Evolutionary conservation across 441 rosid species (phyloP).

Genomic region (Pelargonium fulgidum): DNA sequence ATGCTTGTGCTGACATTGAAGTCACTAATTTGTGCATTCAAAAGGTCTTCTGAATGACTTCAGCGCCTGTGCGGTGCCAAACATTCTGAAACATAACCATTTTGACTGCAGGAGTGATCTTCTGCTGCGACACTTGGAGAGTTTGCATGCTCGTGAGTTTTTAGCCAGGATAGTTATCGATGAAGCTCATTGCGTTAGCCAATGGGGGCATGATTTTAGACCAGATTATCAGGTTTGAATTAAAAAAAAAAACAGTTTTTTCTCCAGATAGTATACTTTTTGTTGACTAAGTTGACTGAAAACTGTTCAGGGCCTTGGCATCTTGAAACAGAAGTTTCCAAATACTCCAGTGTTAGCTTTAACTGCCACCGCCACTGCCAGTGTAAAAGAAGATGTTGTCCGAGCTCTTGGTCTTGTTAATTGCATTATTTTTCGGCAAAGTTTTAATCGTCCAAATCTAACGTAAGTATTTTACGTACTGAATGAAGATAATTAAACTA

Average conservation of each 20-base stretch:
- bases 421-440: slow-evolving; percentile 90
- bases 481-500: slow-evolving; percentile 18
- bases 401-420: slow-evolving; percentile 93
- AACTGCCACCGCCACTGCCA: slow-evolving; percentile 97
- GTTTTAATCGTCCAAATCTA: slow-evolving; percentile 89
- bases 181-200: slow-evolving; percentile 99
- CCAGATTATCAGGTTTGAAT: slow-evolving; percentile 88
- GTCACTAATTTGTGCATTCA: too few relatives aligned
- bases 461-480: slow-evolving; percentile 37
- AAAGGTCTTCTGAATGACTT: too few relatives aligned
- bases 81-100: not conserved
- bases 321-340: slow-evolving; percentile 81
- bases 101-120: slow-evolving; percentile 69
- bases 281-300: slow-evolving; percentile 20
- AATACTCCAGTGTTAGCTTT: slow-evolving; percentile 86
- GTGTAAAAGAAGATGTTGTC: slow-evolving; percentile 97
- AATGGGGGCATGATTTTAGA: slow-evolving; percentile 99
- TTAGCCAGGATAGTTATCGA: slow-evolving; percentile 95
- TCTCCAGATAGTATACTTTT: slow-evolving; percentile 11
- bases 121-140: slow-evolving; percentile 72
- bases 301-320: slow-evolving; percentile 73
- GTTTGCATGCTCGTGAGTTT: slow-evolving; percentile 62
- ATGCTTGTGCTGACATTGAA: too few relatives aligned
- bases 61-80: not conserved
- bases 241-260: not conserved